phyloP scores from a whole-genome alignment of 768 basidiomycete genomes.

The Lactarius indigo region DNA sequence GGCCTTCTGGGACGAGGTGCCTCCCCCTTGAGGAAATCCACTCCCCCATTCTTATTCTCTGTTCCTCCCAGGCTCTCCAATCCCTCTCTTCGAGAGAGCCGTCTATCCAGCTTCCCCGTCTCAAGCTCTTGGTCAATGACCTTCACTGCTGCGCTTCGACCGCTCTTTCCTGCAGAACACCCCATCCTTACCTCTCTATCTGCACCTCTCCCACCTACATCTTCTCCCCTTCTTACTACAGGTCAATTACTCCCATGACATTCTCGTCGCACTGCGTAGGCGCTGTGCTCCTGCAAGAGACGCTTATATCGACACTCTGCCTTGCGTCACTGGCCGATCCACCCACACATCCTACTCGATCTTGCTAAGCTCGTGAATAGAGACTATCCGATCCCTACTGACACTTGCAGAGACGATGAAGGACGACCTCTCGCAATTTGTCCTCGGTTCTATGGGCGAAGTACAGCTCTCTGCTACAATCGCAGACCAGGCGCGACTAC shows the following conservation, averaged over 20 bases:
- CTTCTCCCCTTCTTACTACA: constrained; percentile 59
- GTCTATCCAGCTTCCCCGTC: constrained; percentile 53
- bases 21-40: constrained; percentile 7
- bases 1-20: constrained; percentile 75
- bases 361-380: constrained; percentile 48
- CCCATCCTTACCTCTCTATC: constrained; percentile 49
- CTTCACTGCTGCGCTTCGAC: constrained; percentile 45
- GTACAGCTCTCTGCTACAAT: constrained; percentile 49
- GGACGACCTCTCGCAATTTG: constrained; percentile 60
- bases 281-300: constrained; percentile 71
- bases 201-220: constrained; percentile 61
- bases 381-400: constrained; percentile 47
- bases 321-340: constrained; percentile 35
- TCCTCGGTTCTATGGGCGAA: constrained; percentile 66
- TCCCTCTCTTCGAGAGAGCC: constrained; percentile 57
- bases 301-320: constrained; percentile 45
- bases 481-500: constrained; percentile 47
- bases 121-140: constrained; percentile 56
- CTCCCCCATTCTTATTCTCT: constrained; percentile 9
- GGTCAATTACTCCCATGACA: constrained; percentile 50
- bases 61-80: constrained; percentile 45
- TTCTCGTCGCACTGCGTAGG: constrained; percentile 47
- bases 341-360: constrained; percentile 26
- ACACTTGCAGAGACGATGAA: constrained; percentile 61
- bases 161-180: constrained; percentile 58